Evolutionary conservation across 148 eudicot species (phyloP), one percentile per base, ranked within the genome.

Genomic region (Limonium bicolor): DNA sequence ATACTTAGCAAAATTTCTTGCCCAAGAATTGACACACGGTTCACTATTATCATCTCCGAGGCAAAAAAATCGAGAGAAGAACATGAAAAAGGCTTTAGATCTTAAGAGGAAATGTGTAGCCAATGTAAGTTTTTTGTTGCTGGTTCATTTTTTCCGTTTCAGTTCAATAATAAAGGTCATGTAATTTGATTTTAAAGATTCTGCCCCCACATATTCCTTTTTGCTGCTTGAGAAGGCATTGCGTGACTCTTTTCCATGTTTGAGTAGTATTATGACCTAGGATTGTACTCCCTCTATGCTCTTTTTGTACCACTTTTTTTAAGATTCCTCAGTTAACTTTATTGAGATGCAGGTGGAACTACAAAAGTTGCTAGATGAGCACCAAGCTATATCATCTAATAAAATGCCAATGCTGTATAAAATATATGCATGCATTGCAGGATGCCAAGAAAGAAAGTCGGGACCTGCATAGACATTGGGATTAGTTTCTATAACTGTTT

Each of bases 161-260:
- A n/a, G n/a, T n/a, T n/a, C n/a, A n/a, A n/a, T n/a, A n/a, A n/a
- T n/a, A n/a, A n/a, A n/a, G n/a, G n/a, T n/a, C n/a, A n/a, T n/a
- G n/a, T n/a, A n/a, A n/a, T n/a, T n/a, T n/a, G n/a, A n/a, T n/a
- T n/a, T n/a, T n/a, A n/a, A n/a, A 20, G 22, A 36, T 9, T 47
- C 51, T 19, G 17, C 26, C 18, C 27, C 17, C 20, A n/a, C 11
- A 27, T 38, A 25, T 10, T 55, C 23, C 20, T 60, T 7, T 30
- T 20, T 62, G 64, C 78, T 84, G 99, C 94, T 90, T 63, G 78
- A 85, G 76, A 78, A 68, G 55, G 83, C 82, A 33, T 62, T 90
- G 51, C 72, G 65, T 60, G n/a, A n/a, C n/a, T n/a, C n/a, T n/a
- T n/a, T n/a, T n/a, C n/a, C n/a, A n/a, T n/a, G n/a, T n/a, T n/a